phyloP scores from a whole-genome alignment of 352 stramenopile species.

The Phytophthora citrophthora region DNA sequence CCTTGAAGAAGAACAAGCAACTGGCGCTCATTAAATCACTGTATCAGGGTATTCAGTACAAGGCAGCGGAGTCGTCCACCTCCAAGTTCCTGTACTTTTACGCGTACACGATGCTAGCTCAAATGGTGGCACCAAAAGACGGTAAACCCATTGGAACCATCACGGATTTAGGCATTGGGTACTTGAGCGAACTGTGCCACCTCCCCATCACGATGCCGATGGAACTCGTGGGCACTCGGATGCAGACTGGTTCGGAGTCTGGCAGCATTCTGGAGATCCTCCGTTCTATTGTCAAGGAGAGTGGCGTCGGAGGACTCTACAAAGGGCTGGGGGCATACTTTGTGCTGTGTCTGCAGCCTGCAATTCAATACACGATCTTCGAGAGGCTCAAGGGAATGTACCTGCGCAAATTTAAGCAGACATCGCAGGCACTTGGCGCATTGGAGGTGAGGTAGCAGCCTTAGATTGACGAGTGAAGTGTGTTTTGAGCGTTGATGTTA shows the following conservation, averaged over 20 bases:
- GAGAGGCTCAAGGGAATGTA: slow-evolving; percentile 89
- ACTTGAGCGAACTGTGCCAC: slow-evolving; percentile 83
- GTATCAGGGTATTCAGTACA: slow-evolving; percentile 88
- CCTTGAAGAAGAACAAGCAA: slow-evolving; percentile 39
- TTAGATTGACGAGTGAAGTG: neutral
- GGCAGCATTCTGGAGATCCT: slow-evolving; percentile 68
- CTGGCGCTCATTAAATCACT: slow-evolving; percentile 62
- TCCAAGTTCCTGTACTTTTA: slow-evolving; percentile 94
- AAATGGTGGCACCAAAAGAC: slow-evolving; percentile 64
- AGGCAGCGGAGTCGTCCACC: slow-evolving; percentile 79
- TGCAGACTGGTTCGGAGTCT: slow-evolving; percentile 72
- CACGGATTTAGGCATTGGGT: slow-evolving; percentile 81
- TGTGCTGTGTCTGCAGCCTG: slow-evolving; percentile 96
- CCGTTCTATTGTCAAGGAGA: slow-evolving; percentile 70
- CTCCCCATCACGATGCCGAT: slow-evolving; percentile 87
- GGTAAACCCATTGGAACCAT: slow-evolving; percentile 66
- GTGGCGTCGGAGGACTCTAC: slow-evolving; percentile 78
- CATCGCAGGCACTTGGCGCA: slow-evolving; percentile 59
- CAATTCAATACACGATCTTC: slow-evolving; percentile 98
- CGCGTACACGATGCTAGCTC: slow-evolving; percentile 83
- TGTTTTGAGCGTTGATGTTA: too few species aligned
- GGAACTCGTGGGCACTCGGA: slow-evolving; percentile 87
- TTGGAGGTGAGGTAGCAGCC: slow-evolving; percentile 54
- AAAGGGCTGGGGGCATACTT: slow-evolving; percentile 92
- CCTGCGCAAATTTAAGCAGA: slow-evolving; percentile 65